A percentile compares a stretch with the other conserved stretches of the same genome.
These are phyloP conservation scores for Pinus tabuliformis DNA, from an alignment of 75 land plant species.

Conservation along the genomic window DNA sequence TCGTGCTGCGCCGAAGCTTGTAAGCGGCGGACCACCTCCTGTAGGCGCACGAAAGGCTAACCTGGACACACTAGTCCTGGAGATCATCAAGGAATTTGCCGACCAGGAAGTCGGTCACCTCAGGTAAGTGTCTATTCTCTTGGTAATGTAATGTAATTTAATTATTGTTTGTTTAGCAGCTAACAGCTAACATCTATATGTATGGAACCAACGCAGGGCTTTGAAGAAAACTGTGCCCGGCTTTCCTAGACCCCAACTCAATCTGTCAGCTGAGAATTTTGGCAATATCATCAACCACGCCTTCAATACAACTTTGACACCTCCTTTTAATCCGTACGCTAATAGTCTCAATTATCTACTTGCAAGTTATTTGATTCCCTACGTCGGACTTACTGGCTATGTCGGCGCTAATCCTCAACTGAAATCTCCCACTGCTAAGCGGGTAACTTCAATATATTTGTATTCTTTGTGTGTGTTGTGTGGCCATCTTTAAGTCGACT, in stretches of 20 bases:
- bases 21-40: constrained; percentile 45
- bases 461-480: too few relatives aligned
- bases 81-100: constrained; percentile 36
- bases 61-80: constrained; percentile 25
- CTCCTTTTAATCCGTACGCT: constrained; percentile 77
- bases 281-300: constrained; percentile 54
- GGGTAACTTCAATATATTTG: constrained; percentile 14
- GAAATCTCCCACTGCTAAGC: constrained; percentile 16
- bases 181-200: not conserved
- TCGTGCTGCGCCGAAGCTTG: constrained; percentile 22
- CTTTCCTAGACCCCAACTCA: constrained; percentile 26
- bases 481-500: too few relatives aligned
- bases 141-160: too few relatives aligned
- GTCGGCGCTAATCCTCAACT: constrained; percentile 77
- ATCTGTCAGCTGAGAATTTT: constrained; percentile 56
- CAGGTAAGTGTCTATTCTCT: constrained; percentile 12
- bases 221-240: constrained; percentile 29
- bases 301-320: constrained; percentile 34
- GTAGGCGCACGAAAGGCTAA: constrained; percentile 55
- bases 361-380: constrained; percentile 75
- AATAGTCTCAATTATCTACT: constrained; percentile 60
- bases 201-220: constrained; percentile 31
- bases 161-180: too few relatives aligned
- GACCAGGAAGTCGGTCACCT: constrained; percentile 65
- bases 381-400: constrained; percentile 31